These are phyloP conservation scores for Eragrostis nindensis DNA, from an alignment of 176 grass and related monocot genomes.

Conservation along the genomic window DNA sequence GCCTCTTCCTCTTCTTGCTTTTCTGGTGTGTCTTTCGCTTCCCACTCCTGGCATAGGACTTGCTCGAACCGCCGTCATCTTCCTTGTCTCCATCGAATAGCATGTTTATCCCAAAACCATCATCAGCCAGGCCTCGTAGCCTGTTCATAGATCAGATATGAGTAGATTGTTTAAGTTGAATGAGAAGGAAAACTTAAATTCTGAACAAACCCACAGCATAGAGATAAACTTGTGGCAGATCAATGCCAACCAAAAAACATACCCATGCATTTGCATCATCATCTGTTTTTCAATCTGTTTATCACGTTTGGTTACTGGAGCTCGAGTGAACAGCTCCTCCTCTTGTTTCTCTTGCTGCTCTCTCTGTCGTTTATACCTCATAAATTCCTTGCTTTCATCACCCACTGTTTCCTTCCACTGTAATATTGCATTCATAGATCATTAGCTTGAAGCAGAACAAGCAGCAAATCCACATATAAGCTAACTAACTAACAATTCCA, in stretches of 20 bases:
- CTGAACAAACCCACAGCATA: neutral
- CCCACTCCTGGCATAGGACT: constrained; percentile 5
- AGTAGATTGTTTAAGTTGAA: neutral
- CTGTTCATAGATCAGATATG: constrained; percentile 25
- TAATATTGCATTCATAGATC: constrained; percentile 7
- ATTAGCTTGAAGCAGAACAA: constrained; percentile 22
- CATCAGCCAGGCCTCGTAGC: constrained; percentile 44
- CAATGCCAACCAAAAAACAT: constrained; percentile 7
- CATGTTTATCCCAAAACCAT: constrained; percentile 50
- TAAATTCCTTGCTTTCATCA: constrained; percentile 81
- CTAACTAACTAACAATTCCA: neutral
- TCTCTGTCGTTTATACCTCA: constrained; percentile 62
- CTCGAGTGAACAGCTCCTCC: constrained; percentile 77
- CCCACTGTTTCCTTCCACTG: constrained; percentile 75
- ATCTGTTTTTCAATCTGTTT: constrained; percentile 73
- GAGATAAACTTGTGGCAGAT: neutral
- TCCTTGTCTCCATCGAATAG: constrained; percentile 42
- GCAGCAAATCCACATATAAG: constrained; percentile 24
- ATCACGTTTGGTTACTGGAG: constrained; percentile 76
- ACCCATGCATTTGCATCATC: constrained; percentile 70
- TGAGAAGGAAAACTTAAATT: neutral
- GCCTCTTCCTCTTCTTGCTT: constrained; percentile 48
- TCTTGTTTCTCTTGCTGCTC: constrained; percentile 66
- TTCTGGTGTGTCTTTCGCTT: constrained; percentile 38
- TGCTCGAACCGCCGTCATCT: constrained; percentile 7